Base-by-base conservation (phyloP, 2,329 filamentous ascomycete species). In the Juglanconis sp. region DNA sequence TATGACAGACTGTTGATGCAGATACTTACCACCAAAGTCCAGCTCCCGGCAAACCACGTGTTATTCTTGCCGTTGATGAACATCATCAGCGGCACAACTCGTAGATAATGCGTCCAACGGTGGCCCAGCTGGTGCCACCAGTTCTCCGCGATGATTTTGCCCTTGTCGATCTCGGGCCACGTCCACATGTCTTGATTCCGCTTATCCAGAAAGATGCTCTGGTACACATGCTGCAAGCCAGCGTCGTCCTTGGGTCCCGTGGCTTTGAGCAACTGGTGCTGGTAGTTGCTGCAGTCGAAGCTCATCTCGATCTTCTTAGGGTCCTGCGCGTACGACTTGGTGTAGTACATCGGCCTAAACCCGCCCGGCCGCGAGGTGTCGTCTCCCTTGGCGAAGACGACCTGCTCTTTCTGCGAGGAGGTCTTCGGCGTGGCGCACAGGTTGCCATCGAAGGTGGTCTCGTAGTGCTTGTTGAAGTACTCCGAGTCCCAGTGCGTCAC, bases 271-370 rank as follows among this genome's bases (percentile, higher is more conserved):
- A 92, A 88, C 68, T 91, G 88, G 49, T 86, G 81, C 70, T 92
- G 88, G 72, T 91, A 91, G 70, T 90, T 89, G 42, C 86, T 88
- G 74, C 87, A 89, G 71, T 92, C 87, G 72, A 91, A 92, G 59
- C 83, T 87, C 86, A 88, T 88, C 69, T 88, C 85, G 7, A 88
- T 81, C 67, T 85, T 83, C 2, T 76, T 81, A 1, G 78, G 77
- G 65, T 87, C 81, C 13, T 79, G 62, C 0, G 76, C 72, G 69
- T 88, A 88, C 56, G 79, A 81, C 58, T 86, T 83, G 65, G 85
- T 88, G 68, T 82, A 82, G 73, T 88, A 88, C 85, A 88, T 88
- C 55, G 85, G 85, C 53, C 79, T 77, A 75, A 85, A 88, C 24
- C 79, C 80, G 34, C 69, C 80, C 77, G 85, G 69, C 84, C 82